Evolutionary conservation across 2,329 filamentous ascomycete genomes (phyloP), one percentile per base, ranked within the genome.

Genomic region (Myriosclerotinia curreyana): DNA sequence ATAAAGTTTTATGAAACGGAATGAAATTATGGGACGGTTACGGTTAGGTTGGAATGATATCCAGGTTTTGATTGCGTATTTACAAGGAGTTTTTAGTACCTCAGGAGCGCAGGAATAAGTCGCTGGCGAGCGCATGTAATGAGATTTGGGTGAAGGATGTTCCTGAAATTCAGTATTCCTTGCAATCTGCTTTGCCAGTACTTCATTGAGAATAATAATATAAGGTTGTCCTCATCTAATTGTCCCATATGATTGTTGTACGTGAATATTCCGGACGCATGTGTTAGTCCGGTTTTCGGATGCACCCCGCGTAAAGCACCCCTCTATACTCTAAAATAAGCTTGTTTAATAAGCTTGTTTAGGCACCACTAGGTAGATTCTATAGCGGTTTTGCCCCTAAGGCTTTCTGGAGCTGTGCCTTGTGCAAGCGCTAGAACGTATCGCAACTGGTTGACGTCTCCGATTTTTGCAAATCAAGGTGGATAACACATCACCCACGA

Each of bases 191-290:
- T 48, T 36, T 25, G 42, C 31, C 8, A 36, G 46, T 20, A 11
- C 44, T 48, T 17, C 2, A 12, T 15, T 14, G 20, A 22, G 31
- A 48, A 25, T 15, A 48, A 36, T 48, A 38, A 2, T 14, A 22
- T 36, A 36, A 7, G n/a, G 5, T 20, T 36, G 8, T 38, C 5
- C 38, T 25, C 20, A 48, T 48, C 31, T 36, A 14, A 48, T 1
- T 46, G 14, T 8, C 5, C 28, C 55, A 58, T 9, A 22, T 48
- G 28, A 38, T 36, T 36, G 8, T 17, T 25, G n/a, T 38, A 58
- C 31, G 54, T 58, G 54, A 48, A 48, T 36, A 28, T 58, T 48
- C n/a, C 42, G 31, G 42, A 15, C 36, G n/a, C n/a, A 28, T 59
- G 28, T 34, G 20, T 46, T 34, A 3, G 20, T 25, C 7, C 9